A percentile compares a stretch with the other conserved stretches of the same genome.
Evolutionary conservation across 2,329 filamentous ascomycete genomes (phyloP).

Genomic region (Pseudofabraea citricarpa): DNA sequence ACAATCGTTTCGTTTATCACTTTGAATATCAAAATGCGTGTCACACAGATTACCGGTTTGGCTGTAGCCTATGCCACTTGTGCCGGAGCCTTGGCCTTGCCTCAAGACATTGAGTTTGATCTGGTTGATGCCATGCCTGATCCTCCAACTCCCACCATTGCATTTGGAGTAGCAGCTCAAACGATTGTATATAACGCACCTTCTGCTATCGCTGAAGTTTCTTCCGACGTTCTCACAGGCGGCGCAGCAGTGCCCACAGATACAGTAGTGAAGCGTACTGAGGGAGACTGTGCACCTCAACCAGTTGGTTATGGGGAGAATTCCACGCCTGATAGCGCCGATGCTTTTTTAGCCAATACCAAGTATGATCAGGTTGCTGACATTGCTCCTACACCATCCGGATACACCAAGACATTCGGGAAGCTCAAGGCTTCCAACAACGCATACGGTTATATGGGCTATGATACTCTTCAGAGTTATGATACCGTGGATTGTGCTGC

Average conservation of each 20-base stretch:
- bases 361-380: background rate
- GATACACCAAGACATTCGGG: slow-evolving; percentile 23
- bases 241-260: background rate
- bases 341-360: background rate
- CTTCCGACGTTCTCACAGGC: slow-evolving; percentile 8
- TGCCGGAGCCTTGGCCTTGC: too few species aligned
- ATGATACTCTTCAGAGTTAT: slow-evolving; percentile 17
- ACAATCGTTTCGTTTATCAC: too few species aligned
- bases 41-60: too few species aligned
- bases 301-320: background rate
- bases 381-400: slow-evolving; percentile 14
- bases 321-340: background rate
- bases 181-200: slow-evolving; percentile 24
- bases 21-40: too few species aligned
- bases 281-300: background rate
- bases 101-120: slow-evolving; percentile 31
- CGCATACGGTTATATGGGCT: slow-evolving; percentile 15
- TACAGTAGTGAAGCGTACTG: background rate
- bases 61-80: too few species aligned
- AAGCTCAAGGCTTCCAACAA: slow-evolving; percentile 21
- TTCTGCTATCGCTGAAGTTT: slow-evolving; percentile 21
- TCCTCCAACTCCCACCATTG: slow-evolving; percentile 23
- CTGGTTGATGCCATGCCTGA: slow-evolving; percentile 28
- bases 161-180: slow-evolving; percentile 23
- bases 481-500: slow-evolving; percentile 8